Conservation (phyloP, 2,329 filamentous ascomycete genomes). For the Stachybotrys chartarum region DNA sequence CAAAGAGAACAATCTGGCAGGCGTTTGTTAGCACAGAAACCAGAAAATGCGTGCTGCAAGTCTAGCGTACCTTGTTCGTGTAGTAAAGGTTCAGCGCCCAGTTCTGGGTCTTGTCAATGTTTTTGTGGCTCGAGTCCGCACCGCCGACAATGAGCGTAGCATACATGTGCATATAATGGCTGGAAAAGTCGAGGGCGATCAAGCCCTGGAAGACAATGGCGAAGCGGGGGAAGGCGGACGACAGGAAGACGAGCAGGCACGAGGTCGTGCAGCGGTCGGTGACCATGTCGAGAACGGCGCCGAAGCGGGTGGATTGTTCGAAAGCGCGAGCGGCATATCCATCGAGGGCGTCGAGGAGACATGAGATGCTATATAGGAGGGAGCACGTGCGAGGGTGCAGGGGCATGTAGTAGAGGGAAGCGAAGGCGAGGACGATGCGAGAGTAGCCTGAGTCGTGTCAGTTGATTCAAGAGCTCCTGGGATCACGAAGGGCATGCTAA, state of each 20-base stretch:
- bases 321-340: constrained; percentile 76
- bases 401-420: constrained; percentile 98
- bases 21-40: constrained; percentile 2
- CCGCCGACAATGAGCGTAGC: constrained; percentile 85
- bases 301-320: constrained; percentile 90
- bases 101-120: constrained; percentile 79
- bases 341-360: constrained; percentile 90
- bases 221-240: constrained; percentile 90
- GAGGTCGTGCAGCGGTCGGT: constrained; percentile 96
- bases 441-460: constrained; percentile 53
- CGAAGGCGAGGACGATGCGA: constrained; percentile 74
- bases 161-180: constrained; percentile 99
- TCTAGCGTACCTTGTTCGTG: constrained; percentile 73
- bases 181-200: constrained; percentile 87
- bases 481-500: constrained; percentile 22
- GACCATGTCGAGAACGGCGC: constrained; percentile 97
- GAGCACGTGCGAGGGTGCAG: constrained; percentile 95
- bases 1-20: constrained; percentile 75
- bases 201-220: constrained; percentile 89
- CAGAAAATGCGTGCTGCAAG: background rate
- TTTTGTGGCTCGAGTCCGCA: constrained; percentile 80
- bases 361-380: constrained; percentile 85
- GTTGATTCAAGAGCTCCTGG: constrained; percentile 2
- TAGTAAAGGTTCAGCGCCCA: constrained; percentile 94
- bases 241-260: constrained; percentile 89